These are phyloP conservation scores for Pseudonectria buxi DNA, from an alignment of 2,329 filamentous ascomycete genomes.

Conservation along the genomic window DNA sequence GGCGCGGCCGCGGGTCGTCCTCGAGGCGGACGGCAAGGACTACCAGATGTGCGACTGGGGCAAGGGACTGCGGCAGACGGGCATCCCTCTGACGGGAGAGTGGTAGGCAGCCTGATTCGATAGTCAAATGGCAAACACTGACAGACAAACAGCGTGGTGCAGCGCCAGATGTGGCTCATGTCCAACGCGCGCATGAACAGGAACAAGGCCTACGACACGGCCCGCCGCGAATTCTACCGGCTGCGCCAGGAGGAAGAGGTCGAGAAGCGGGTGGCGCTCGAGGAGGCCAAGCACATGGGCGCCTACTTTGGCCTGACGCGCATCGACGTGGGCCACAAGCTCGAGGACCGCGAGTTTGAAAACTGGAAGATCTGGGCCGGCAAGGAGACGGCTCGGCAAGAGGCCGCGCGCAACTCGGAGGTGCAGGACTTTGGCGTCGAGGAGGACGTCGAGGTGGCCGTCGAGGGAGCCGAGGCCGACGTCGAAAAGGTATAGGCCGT, in stretches of 20 bases:
- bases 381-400: conserved; percentile 36
- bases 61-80: conserved; percentile 62
- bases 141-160: conserved; percentile 63
- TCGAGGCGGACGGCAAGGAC: conserved; percentile 84
- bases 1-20: conserved; percentile 74
- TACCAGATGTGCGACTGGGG: conserved; percentile 73
- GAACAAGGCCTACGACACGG: conserved; percentile 73
- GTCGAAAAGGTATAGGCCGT: too few relatives aligned
- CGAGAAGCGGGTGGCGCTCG: conserved; percentile 71
- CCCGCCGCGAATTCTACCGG: conserved; percentile 84
- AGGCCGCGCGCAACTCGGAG: conserved; percentile 33
- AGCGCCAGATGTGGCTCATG: conserved; percentile 85
- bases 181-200: conserved; percentile 54
- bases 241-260: conserved; percentile 78
- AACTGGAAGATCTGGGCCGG: conserved; percentile 77
- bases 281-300: conserved; percentile 80
- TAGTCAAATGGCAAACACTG: conserved; percentile 20
- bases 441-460: conserved; percentile 22
- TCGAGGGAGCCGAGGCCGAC: conserved; percentile 14
- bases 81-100: conserved; percentile 75
- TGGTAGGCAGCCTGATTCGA: conserved; percentile 53
- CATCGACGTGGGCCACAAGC: conserved; percentile 69
- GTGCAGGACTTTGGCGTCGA: conserved; percentile 28
- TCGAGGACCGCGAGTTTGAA: conserved; percentile 77
- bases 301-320: conserved; percentile 79